Evolutionary conservation across 305 asterid genomes (phyloP).

Genomic region (Fraxinus latifolia): DNA sequence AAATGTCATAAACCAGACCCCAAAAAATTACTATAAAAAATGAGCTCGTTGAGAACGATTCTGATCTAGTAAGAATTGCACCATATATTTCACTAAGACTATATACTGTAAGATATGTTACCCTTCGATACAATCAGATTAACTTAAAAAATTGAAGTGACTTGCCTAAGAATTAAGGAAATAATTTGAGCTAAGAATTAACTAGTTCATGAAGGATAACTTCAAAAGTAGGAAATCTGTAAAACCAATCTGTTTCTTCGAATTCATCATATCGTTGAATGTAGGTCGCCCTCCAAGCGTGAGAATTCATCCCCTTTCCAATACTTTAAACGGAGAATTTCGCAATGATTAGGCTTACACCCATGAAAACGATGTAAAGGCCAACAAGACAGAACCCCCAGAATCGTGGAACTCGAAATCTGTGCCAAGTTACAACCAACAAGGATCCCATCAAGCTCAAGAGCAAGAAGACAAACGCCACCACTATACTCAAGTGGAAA

Average conservation of each 20-base stretch:
- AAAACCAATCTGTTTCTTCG: not conserved
- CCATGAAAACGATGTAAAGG: conserved; percentile 66
- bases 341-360: conserved; percentile 64
- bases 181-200: not conserved
- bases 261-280: not conserved
- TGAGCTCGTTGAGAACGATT: not conserved
- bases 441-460: conserved; percentile 92
- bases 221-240: not conserved
- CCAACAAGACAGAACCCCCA: conserved; percentile 97
- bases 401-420: conserved; percentile 87
- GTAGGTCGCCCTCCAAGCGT: not conserved
- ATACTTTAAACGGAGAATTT: conserved; percentile 42
- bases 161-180: not conserved
- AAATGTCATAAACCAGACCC: not conserved
- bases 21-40: not conserved
- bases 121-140: not conserved
- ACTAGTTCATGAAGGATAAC: not conserved
- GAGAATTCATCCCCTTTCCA: conserved; percentile 8
- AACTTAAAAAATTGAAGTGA: not conserved
- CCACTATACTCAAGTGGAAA: conserved; percentile 79
- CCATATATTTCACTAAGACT: not conserved
- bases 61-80: not conserved
- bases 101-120: not conserved
- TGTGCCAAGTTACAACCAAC: conserved; percentile 78
- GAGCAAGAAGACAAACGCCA: conserved; percentile 84